phyloP scores from a whole-genome alignment of 2,329 filamentous ascomycete species.

The Fusarium chaquense region DNA sequence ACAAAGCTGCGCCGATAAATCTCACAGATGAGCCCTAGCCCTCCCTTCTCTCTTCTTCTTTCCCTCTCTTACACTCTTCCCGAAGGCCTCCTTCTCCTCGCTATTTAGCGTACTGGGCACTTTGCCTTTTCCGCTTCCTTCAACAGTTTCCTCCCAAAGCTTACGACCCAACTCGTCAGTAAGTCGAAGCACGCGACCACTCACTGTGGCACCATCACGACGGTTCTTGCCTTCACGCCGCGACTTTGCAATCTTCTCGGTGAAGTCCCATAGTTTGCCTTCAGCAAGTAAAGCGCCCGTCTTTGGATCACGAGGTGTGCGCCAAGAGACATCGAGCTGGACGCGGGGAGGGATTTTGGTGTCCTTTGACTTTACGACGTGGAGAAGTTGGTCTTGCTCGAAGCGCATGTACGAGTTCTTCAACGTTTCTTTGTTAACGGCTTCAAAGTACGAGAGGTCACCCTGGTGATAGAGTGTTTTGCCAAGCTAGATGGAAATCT shows the following conservation, averaged over 20 bases:
- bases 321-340: constrained; percentile 80
- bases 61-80: constrained; percentile 59
- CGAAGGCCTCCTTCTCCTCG: constrained; percentile 63
- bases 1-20: constrained; percentile 11
- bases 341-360: constrained; percentile 71
- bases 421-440: constrained; percentile 97
- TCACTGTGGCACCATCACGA: constrained; percentile 91
- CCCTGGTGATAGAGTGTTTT: constrained; percentile 98
- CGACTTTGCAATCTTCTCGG: constrained; percentile 84
- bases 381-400: constrained; percentile 89
- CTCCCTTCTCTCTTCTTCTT: constrained; percentile 63
- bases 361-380: constrained; percentile 77
- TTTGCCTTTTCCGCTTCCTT: constrained; percentile 53
- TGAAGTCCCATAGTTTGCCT: constrained; percentile 91
- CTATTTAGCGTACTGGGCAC: constrained; percentile 59
- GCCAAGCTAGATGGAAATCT: constrained; percentile 70
- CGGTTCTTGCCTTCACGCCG: constrained; percentile 95
- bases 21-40: constrained; percentile 63
- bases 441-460: constrained; percentile 96
- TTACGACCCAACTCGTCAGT: constrained; percentile 78
- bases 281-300: constrained; percentile 73
- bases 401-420: constrained; percentile 93
- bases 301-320: constrained; percentile 71
- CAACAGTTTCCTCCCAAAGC: constrained; percentile 72
- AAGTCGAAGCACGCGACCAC: constrained; percentile 80